Base-by-base conservation (phyloP, 805 yeast genomes). In the Hagleromyces aurorensis region DNA sequence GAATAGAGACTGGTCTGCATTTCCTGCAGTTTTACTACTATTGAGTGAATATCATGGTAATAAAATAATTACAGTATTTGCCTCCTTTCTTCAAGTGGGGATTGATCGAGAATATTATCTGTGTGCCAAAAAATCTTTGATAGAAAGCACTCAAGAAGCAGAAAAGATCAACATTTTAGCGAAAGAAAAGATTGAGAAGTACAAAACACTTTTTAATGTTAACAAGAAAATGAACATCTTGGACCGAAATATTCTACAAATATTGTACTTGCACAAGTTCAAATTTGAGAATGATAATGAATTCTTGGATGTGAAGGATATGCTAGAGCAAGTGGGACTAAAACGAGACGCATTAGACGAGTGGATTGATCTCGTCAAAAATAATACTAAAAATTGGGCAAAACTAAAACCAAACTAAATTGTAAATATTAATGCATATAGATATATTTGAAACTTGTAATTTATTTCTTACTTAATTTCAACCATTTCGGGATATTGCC, bases 401-500 rank as follows among this genome's bases (percentile, higher is more conserved):
- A 12, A 13, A 7, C n/a, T n/a, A n/a, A n/a, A n/a, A n/a, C 21
- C 6, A 25, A 14, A 19, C 31, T 29, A 28, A 25, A 24, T 22
- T 23, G 21, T 16, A 32, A 13, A 22, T 23, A 31, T 16, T 15
- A 15, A 23, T 12, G 20, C 27, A 16, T 39, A 29, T 31, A 31
- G 17, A 29, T 34, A 27, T 13, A 15, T 16, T 19, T 26, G 7
- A 13, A 13, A 18, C 19, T 22, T 18, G 23, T 30, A 20, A 13
- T 22, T 33, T 39, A 59, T 36, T 58, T 59, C 33, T 62, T 64
- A 12, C 64, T 54, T 13, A 62, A 26, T 30, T 56, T 62, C 25
- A 64, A 41, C 65, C 67, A 63, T 31, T 57, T 62, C 8, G 68
- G 67, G 2, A 57, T 33, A 28, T 57, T 55, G 29, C 51, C 50